phyloP scores from a whole-genome alignment of 2,329 filamentous ascomycete species.

The Colletotrichum lentis region DNA sequence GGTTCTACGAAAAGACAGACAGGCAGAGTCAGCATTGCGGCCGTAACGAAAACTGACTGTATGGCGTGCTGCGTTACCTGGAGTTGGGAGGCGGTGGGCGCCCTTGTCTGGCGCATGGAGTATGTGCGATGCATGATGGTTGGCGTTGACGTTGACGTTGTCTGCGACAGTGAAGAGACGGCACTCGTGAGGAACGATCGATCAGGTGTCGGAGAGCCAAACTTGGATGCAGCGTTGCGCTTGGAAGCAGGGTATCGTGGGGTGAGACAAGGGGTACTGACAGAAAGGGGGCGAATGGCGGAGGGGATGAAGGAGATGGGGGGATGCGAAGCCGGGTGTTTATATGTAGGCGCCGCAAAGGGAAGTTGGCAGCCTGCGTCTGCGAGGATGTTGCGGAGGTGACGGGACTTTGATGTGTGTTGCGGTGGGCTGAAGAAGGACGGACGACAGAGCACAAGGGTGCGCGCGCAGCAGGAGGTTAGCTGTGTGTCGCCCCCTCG shows the following conservation, averaged over 20 bases:
- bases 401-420: slow-evolving; percentile 20
- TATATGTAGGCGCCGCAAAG: slow-evolving; percentile 31
- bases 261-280: slow-evolving; percentile 27
- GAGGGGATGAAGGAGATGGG: slow-evolving; percentile 3
- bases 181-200: background rate
- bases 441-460: slow-evolving; percentile 7
- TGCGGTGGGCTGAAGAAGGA: slow-evolving; percentile 13
- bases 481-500: background rate
- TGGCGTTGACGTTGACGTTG: slow-evolving; percentile 52
- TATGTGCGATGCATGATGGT: slow-evolving; percentile 94
- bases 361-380: slow-evolving; percentile 7
- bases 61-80: slow-evolving; percentile 55
- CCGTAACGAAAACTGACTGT: slow-evolving; percentile 4
- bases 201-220: background rate
- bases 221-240: slow-evolving; percentile 3
- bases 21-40: slow-evolving; percentile 13
- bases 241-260: slow-evolving; percentile 23
- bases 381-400: slow-evolving; percentile 33
- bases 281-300: slow-evolving; percentile 21
- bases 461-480: background rate
- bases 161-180: background rate
- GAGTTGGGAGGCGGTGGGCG: slow-evolving; percentile 86
- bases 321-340: slow-evolving; percentile 30
- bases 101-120: slow-evolving; percentile 96
- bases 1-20: slow-evolving; percentile 68